Conservation (phyloP, 2,329 filamentous ascomycete species). For the Microdochium bolleyi region DNA sequence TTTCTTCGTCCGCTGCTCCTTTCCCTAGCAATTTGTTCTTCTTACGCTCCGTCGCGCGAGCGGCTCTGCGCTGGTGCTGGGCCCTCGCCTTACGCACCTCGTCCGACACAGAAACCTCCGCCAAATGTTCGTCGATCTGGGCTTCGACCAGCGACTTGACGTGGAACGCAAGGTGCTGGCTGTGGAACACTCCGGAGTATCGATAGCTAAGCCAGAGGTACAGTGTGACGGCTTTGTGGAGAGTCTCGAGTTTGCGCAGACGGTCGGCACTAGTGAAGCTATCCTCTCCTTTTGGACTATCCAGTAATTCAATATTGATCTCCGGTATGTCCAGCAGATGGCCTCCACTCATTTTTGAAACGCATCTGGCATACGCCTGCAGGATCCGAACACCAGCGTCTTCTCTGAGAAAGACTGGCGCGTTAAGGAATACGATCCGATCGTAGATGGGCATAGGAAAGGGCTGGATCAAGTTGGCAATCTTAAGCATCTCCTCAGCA, state of each 20-base stretch:
- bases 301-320: conserved; percentile 67
- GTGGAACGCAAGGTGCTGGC: conserved; percentile 68
- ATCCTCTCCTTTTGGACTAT: conserved; percentile 42
- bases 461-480: conserved; percentile 69
- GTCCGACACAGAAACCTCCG: conserved; percentile 6
- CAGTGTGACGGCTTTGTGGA: conserved; percentile 76
- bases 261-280: conserved; percentile 40
- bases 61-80: conserved; percentile 12
- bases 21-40: conserved; percentile 13
- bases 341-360: conserved; percentile 60
- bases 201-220: conserved; percentile 94
- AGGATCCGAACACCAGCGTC: conserved; percentile 39
- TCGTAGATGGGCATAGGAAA: conserved; percentile 65
- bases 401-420: conserved; percentile 57
- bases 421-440: conserved; percentile 65
- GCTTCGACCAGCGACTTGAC: conserved; percentile 71
- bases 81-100: conserved; percentile 1
- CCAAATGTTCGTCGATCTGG: conserved; percentile 59
- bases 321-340: conserved; percentile 62
- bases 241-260: conserved; percentile 60
- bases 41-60: conserved; percentile 6
- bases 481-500: conserved; percentile 51
- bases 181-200: conserved; percentile 72
- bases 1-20: conserved; percentile 1
- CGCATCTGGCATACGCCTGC: conserved; percentile 56